Evolutionary conservation across 225 moss, liverwort and hornwort genomes (phyloP), one percentile per base, ranked within the genome.

Genomic region (Ulota crispa): DNA sequence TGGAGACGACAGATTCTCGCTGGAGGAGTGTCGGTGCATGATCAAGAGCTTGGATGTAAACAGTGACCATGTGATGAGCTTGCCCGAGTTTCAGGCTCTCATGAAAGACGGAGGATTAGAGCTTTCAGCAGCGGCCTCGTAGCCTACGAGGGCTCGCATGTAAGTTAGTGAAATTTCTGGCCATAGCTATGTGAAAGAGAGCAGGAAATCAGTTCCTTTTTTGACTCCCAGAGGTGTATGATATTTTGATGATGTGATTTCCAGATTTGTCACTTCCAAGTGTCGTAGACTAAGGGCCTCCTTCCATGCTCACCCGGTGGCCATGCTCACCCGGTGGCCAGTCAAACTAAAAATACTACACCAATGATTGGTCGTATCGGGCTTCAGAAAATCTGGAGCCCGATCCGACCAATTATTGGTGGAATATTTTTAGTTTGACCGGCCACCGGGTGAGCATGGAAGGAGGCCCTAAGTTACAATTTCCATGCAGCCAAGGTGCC

Each of bases 11-110:
- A 78, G 79, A 5, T 80, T 86, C 41, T 90, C 93, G 4, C 72
- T 93, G 53, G 89, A 89, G 81, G 92, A 93, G 19, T 95, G 94
- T 68, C 43, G 83, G 15, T 1, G 3, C 47, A 14, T 87, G 85
- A 60, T 83, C 66, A 32, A 80, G 50, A 83, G 76, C 7, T 82
- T 84, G 84, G 89, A 89, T 57, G 64, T 76, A 15, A 82, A 87
- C 47, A 79, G 86, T 47, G 89, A 89, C 77, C 86, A 32, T 9
- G 2, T 84, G 79, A 82, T 82, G 72, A 84, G 82, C 84, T 76
- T 87, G 41, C 23, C 2, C 19, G 86, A 89, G 45, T 89, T 84
- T 80, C 76, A 80, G 47, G 55, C 67, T 8, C 36, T 89, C 68
- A 84, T 89, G 86, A 57, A 9, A 3, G 56, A 84, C 7, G 34